Conservation (phyloP, 2,329 filamentous ascomycete genomes). For the Furcasterigmium sp. region DNA sequence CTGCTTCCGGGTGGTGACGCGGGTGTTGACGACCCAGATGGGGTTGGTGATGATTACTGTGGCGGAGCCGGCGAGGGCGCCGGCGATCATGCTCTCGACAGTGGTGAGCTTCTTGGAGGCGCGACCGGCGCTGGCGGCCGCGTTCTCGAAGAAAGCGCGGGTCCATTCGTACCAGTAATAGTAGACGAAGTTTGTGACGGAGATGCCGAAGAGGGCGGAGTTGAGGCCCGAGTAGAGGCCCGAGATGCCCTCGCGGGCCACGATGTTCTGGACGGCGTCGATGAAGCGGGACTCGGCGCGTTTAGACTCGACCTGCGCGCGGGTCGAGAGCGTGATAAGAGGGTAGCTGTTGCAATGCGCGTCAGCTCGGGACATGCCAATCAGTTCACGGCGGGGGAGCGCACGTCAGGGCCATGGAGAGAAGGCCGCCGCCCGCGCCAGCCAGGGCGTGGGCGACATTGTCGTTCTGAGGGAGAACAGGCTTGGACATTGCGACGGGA, state of each 20-base stretch:
- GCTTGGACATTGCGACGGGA: conserved; percentile 39
- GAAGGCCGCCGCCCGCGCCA: conserved; percentile 85
- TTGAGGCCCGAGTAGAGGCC: conserved; percentile 92
- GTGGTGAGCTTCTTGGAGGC: conserved; percentile 80
- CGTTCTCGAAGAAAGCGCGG: conserved; percentile 75
- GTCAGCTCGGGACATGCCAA: too few species aligned
- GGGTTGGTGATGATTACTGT: conserved; percentile 97
- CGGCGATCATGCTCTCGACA: conserved; percentile 89
- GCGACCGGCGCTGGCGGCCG: conserved; percentile 67
- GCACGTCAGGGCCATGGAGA: conserved; percentile 94
- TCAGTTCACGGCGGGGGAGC: conserved; percentile 12
- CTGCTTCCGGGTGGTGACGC: conserved; percentile 86
- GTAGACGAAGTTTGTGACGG: conserved; percentile 98
- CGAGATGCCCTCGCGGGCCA: conserved; percentile 82
- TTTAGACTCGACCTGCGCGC: conserved; percentile 95
- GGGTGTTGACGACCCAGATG: conserved; percentile 98
- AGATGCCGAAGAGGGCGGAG: conserved; percentile 94
- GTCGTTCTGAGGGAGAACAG: conserved; percentile 78
- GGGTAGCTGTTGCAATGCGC: conserved; percentile 61
- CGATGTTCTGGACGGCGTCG: conserved; percentile 76
- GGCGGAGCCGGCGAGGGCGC: conserved; percentile 86
- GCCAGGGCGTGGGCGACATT: conserved; percentile 95
- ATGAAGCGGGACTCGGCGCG: conserved; percentile 82
- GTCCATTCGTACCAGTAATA: conserved; percentile 99
- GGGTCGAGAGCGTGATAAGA: conserved; percentile 93